These are phyloP conservation scores for Ogataea wickerhamii DNA, from an alignment of 805 yeast genomes.

Conservation along the genomic window DNA sequence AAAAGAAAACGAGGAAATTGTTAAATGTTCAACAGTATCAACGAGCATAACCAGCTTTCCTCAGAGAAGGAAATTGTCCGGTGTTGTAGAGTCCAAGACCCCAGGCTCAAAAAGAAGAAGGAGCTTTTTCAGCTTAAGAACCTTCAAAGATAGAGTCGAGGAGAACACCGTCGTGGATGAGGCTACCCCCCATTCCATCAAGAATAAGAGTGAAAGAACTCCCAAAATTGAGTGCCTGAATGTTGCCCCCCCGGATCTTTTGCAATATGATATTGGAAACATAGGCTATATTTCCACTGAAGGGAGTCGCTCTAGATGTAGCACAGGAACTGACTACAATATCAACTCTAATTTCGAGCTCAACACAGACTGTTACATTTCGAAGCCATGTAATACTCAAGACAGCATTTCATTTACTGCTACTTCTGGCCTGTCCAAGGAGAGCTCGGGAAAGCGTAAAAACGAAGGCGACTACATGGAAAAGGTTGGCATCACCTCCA, in stretches of 20 bases:
- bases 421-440: conserved; percentile 1
- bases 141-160: conserved; percentile 11
- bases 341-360: conserved; percentile 1
- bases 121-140: conserved; percentile 17
- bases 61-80: conserved; percentile 5
- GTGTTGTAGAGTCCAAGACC: conserved; percentile 3
- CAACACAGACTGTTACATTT: conserved; percentile 1
- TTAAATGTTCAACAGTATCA: conserved; percentile 2
- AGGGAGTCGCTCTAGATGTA: neutral
- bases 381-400: neutral
- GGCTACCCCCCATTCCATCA: neutral
- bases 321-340: conserved; percentile 3
- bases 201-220: neutral
- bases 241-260: conserved; percentile 3
- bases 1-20: conserved; percentile 13
- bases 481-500: too few relatives aligned
- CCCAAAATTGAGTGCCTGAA: conserved; percentile 17
- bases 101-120: conserved; percentile 8
- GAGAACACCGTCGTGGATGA: neutral
- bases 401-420: conserved; percentile 1
- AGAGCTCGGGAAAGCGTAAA: neutral
- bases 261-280: conserved; percentile 8
- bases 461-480: neutral
- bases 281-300: conserved; percentile 5
- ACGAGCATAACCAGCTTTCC: conserved; percentile 4